Evolutionary conservation across 225 moss, liverwort and hornwort genomes (phyloP).

Genomic region (Sphagnum contortum): DNA sequence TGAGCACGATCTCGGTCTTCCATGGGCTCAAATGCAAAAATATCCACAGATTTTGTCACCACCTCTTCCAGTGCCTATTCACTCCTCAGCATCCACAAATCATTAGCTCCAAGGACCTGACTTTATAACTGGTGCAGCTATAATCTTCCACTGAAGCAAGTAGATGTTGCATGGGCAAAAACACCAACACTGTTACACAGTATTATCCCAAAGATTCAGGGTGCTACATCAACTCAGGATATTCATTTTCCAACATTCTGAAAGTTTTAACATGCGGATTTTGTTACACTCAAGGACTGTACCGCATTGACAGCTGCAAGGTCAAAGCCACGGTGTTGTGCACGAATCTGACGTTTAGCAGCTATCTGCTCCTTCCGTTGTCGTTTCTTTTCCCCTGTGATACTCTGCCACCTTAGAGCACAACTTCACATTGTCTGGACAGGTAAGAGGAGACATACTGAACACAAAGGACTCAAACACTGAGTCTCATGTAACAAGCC

Average conservation of each 20-base stretch:
- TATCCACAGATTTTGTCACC: conserved; percentile 62
- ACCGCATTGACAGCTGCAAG: conserved; percentile 66
- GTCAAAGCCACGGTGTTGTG: conserved; percentile 62
- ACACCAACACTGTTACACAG: no score
- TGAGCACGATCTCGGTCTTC: conserved; percentile 63
- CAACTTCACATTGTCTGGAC: no score
- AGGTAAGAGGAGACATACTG: no score
- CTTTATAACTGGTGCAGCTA: no score
- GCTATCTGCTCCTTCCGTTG: conserved; percentile 68
- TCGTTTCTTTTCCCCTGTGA: conserved; percentile 68
- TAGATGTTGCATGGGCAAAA: no score
- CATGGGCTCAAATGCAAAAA: conserved; percentile 89
- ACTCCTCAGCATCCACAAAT: conserved; percentile 1
- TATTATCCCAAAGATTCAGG: no score
- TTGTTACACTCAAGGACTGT: conserved; percentile 7
- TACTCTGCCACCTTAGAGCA: neutral
- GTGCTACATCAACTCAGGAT: no score
- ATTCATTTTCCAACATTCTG: no score
- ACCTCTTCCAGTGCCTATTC: conserved; percentile 66
- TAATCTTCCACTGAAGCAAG: no score
- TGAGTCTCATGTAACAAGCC: no score
- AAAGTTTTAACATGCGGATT: no score
- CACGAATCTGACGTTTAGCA: conserved; percentile 63
- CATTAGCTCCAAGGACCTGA: neutral
- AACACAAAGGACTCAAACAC: neutral